These are phyloP conservation scores for Mycena metata DNA, from an alignment of 768 basidiomycete genomes.

Conservation along the genomic window DNA sequence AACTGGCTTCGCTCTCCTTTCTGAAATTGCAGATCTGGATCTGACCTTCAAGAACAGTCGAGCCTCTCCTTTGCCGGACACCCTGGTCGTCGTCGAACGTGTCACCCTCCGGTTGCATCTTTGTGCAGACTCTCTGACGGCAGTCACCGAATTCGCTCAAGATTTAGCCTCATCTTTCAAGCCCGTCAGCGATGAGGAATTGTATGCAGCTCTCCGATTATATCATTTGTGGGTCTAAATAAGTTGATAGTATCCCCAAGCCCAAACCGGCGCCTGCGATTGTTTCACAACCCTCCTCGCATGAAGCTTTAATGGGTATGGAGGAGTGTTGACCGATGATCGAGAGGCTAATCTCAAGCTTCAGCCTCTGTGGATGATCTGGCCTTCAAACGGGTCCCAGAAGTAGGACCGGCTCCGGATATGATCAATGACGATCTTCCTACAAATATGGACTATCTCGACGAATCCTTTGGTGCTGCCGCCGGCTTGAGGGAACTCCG, in stretches of 20 bases:
- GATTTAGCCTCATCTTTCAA: slow-evolving; percentile 64
- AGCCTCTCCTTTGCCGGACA: slow-evolving; percentile 49
- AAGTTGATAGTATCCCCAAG: slow-evolving; percentile 43
- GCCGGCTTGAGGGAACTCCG: slow-evolving; percentile 80
- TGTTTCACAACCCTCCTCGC: slow-evolving; percentile 43
- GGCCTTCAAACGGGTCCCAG: slow-evolving; percentile 82
- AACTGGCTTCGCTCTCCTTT: slow-evolving; percentile 77
- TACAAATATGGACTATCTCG: slow-evolving; percentile 88
- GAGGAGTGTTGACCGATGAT: slow-evolving; percentile 13
- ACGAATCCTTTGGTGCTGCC: slow-evolving; percentile 83
- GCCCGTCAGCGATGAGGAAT: slow-evolving; percentile 46
- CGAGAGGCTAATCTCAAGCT: background rate
- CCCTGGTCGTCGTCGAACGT: slow-evolving; percentile 63
- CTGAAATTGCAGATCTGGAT: slow-evolving; percentile 68
- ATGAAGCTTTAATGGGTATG: slow-evolving; percentile 55
- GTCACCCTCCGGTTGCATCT: slow-evolving; percentile 72
- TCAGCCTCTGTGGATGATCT: slow-evolving; percentile 84
- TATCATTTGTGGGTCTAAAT: background rate
- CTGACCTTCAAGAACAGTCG: slow-evolving; percentile 54
- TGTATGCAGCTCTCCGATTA: slow-evolving; percentile 7
- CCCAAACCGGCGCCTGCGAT: slow-evolving; percentile 48
- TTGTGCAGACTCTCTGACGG: slow-evolving; percentile 82
- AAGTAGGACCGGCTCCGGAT: slow-evolving; percentile 85
- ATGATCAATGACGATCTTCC: slow-evolving; percentile 95
- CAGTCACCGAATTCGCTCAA: slow-evolving; percentile 67